phyloP scores from a whole-genome alignment of 768 basidiomycete species.

The Daedaleopsis nitida region DNA sequence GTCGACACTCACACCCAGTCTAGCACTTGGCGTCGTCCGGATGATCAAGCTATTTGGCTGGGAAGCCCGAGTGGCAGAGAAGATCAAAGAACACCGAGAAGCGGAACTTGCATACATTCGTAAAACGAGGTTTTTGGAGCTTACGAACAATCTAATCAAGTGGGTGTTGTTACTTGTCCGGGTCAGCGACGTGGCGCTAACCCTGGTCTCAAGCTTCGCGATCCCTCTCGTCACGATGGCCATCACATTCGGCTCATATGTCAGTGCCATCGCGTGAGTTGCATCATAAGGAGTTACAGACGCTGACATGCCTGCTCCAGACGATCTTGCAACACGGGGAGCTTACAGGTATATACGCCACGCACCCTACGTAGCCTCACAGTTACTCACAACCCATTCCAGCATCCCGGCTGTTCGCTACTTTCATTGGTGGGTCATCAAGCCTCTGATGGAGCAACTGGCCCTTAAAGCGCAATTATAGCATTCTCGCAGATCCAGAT shows the following conservation, averaged over 20 bases:
- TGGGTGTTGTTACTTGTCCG: slow-evolving; percentile 25
- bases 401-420: slow-evolving; percentile 40
- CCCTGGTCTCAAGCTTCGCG: slow-evolving; percentile 42
- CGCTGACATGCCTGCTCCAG: slow-evolving; percentile 13
- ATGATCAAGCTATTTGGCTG: slow-evolving; percentile 53
- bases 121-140: slow-evolving; percentile 51
- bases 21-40: slow-evolving; percentile 41
- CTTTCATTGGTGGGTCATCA: slow-evolving; percentile 28
- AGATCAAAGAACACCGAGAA: slow-evolving; percentile 58
- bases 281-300: background rate
- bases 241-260: slow-evolving; percentile 60
- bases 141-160: slow-evolving; percentile 48
- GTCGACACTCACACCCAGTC: slow-evolving; percentile 20
- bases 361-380: background rate
- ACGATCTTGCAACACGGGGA: slow-evolving; percentile 41
- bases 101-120: slow-evolving; percentile 59
- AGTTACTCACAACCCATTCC: background rate
- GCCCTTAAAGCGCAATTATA: slow-evolving; percentile 45
- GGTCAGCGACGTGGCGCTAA: background rate
- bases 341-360: slow-evolving; percentile 30
- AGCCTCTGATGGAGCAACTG: slow-evolving; percentile 24
- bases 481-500: slow-evolving; percentile 63
- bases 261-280: slow-evolving; percentile 31
- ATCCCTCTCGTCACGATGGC: slow-evolving; percentile 70
- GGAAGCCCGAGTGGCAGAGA: slow-evolving; percentile 49